These are phyloP conservation scores for Sphaerobolus stellatus DNA, from an alignment of 1,284 basidiomycete species.

Conservation along the genomic window DNA sequence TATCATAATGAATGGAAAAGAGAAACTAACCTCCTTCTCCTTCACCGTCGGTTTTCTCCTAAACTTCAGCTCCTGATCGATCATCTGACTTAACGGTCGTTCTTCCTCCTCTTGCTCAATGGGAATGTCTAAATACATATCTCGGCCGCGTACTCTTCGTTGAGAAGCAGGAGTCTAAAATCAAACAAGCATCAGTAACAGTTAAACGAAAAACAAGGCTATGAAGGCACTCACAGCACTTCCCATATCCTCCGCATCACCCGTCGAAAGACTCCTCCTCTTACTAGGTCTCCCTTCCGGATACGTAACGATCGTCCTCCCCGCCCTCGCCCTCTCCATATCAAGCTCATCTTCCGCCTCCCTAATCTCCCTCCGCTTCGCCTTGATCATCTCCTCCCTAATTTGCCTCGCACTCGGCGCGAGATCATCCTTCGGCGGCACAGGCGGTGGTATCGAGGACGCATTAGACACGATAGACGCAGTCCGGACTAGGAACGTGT, in stretches of 20 bases:
- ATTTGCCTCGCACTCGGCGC: slow-evolving; percentile 63
- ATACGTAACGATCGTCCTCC: no score
- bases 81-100: slow-evolving; percentile 54
- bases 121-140: slow-evolving; percentile 40
- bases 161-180: slow-evolving; percentile 14
- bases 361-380: slow-evolving; percentile 66
- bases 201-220: neutral
- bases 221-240: slow-evolving; percentile 21
- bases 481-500: slow-evolving; percentile 2
- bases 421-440: slow-evolving; percentile 50
- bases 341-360: slow-evolving; percentile 45
- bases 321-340: slow-evolving; percentile 6
- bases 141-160: slow-evolving; percentile 20
- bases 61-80: slow-evolving; percentile 57
- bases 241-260: slow-evolving; percentile 54
- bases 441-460: slow-evolving; percentile 49
- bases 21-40: slow-evolving; percentile 46
- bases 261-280: slow-evolving; percentile 70
- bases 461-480: slow-evolving; percentile 17
- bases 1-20: neutral
- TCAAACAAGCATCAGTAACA: neutral
- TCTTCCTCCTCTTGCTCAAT: slow-evolving; percentile 45
- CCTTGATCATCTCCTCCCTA: slow-evolving; percentile 69
- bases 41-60: slow-evolving; percentile 51
- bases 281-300: slow-evolving; percentile 51